Percentiles rank a stretch among this genome's conserved stretches.
These are phyloP conservation scores for Massariosphaeria phaeospora DNA, from an alignment of 495 filamentous ascomycete genomes.

Conservation along the genomic window DNA sequence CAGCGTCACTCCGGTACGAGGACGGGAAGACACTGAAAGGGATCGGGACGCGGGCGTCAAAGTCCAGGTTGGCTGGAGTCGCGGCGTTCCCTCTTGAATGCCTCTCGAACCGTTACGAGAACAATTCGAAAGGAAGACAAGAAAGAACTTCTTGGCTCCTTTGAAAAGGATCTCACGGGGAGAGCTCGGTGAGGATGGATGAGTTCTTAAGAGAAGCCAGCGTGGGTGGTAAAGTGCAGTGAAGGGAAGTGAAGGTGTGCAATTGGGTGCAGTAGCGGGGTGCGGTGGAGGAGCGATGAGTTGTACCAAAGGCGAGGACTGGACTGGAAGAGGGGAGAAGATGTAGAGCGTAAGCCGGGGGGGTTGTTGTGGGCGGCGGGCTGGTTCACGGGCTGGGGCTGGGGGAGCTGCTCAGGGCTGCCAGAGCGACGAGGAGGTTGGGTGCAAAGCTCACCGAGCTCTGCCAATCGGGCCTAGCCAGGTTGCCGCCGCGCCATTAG, in stretches of 20 bases:
- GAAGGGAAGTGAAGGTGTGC: slow-evolving; percentile 20
- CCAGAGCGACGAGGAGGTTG: slow-evolving; percentile 13
- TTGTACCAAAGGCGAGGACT: slow-evolving; percentile 3
- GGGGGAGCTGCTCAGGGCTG: background rate
- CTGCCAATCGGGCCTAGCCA: slow-evolving; percentile 11
- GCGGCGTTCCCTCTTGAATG: slow-evolving; percentile 83
- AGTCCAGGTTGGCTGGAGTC: slow-evolving; percentile 97
- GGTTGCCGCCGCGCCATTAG: slow-evolving; percentile 9
- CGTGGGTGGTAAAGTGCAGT: slow-evolving; percentile 3
- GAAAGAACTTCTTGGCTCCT: slow-evolving; percentile 80
- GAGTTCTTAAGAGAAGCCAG: slow-evolving; percentile 25
- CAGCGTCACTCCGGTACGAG: slow-evolving; percentile 89
- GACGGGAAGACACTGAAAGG: slow-evolving; percentile 99
- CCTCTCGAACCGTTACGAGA: slow-evolving; percentile 74
- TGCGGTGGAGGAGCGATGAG: slow-evolving; percentile 18
- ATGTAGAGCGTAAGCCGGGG: slow-evolving; percentile 20
- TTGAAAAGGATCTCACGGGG: slow-evolving; percentile 21
- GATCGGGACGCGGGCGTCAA: slow-evolving; percentile 98
- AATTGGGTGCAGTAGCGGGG: slow-evolving; percentile 31
- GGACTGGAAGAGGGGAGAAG: slow-evolving; percentile 6
- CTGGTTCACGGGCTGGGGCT: slow-evolving; percentile 14
- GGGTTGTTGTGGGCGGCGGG: slow-evolving; percentile 11
- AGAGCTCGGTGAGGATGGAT: slow-evolving; percentile 14
- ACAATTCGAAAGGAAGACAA: slow-evolving; percentile 90
- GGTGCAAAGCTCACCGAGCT: too few relatives aligned